Evolutionary conservation across 441 rosid genomes (phyloP).

Genomic region (Erysimum pusillum): DNA sequence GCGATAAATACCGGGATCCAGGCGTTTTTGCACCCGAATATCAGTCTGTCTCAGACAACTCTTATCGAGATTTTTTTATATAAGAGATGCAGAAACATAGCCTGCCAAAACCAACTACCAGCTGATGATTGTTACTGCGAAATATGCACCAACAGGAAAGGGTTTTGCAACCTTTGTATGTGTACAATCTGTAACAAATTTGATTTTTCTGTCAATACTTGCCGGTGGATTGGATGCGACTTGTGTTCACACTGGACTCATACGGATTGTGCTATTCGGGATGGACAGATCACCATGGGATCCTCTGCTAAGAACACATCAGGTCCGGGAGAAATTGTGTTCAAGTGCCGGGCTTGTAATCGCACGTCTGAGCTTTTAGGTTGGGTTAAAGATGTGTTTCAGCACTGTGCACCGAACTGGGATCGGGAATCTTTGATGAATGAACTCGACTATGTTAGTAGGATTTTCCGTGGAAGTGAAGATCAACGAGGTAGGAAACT

Average conservation of each 20-base stretch:
- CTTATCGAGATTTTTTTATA: constrained; percentile 88
- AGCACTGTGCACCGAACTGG: constrained; percentile 91
- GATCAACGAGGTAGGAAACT: constrained; percentile 83
- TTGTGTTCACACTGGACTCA: constrained; percentile 98
- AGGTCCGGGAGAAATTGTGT: constrained; percentile 81
- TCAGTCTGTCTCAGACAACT: constrained; percentile 84
- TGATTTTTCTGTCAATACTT: constrained; percentile 93
- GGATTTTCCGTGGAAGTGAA: constrained; percentile 90
- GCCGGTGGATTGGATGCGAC: constrained; percentile 98
- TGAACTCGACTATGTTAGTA: constrained; percentile 87
- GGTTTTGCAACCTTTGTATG: constrained; percentile 97
- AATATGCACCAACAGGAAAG: constrained; percentile 76
- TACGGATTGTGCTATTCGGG: constrained; percentile 95
- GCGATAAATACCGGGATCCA: constrained; percentile 92
- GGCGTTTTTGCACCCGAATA: constrained; percentile 89
- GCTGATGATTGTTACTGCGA: constrained; percentile 95
- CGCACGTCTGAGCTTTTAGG: constrained; percentile 91
- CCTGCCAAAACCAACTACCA: constrained; percentile 89
- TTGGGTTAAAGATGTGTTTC: constrained; percentile 98
- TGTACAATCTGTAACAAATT: constrained; percentile 95
- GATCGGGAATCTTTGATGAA: constrained; percentile 81
- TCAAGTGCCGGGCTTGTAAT: constrained; percentile 89
- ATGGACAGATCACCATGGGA: constrained; percentile 81
- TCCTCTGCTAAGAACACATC: constrained; percentile 72
- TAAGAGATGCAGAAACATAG: constrained; percentile 92